A percentile compares a stretch with the other conserved stretches of the same genome.
phyloP scores from a whole-genome alignment of 305 asterid species.

The Coffea humblotiana region DNA sequence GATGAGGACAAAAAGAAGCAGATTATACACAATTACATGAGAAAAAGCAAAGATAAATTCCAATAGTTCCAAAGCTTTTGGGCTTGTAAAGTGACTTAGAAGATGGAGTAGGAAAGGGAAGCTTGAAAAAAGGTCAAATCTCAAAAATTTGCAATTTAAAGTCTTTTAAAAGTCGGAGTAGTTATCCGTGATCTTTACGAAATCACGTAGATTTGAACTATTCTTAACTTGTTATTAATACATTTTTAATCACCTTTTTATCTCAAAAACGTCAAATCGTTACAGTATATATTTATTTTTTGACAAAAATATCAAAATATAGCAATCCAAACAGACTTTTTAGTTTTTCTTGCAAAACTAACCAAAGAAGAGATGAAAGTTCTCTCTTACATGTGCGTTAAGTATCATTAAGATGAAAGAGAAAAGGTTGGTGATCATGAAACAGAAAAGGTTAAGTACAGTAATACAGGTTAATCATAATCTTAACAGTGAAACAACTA shows the following conservation, averaged over 20 bases:
- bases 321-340: no score
- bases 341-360: background rate
- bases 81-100: background rate
- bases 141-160: background rate
- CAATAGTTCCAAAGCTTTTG: background rate
- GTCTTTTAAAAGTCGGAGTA: background rate
- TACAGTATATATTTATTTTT: no score
- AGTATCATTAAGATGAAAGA: background rate
- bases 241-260: no score
- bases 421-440: background rate
- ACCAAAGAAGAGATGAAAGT: background rate
- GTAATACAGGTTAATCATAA: background rate
- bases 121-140: constrained; percentile 2
- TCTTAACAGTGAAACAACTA: background rate
- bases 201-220: background rate
- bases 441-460: background rate
- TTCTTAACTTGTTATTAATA: background rate
- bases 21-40: background rate
- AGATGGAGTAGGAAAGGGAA: background rate
- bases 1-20: constrained; percentile 5
- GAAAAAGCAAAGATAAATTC: background rate
- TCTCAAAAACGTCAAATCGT: no score
- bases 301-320: no score
- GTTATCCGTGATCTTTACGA: background rate
- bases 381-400: background rate